phyloP scores from a whole-genome alignment of 192 early-diverging fungal species.

The Borealophlyctis nickersoniae region DNA sequence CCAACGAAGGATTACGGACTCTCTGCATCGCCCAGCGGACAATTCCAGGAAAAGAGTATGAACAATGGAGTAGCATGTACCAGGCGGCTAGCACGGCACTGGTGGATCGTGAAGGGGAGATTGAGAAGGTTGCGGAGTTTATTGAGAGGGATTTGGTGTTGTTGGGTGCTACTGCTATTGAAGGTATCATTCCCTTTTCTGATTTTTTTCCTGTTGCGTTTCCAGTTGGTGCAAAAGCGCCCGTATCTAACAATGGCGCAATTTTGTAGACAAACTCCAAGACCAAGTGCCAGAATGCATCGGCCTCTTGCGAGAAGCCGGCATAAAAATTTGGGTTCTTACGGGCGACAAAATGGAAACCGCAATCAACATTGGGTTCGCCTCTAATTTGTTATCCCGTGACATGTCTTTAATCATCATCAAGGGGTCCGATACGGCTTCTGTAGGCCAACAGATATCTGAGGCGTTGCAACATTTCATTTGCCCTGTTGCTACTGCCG shows the following conservation, averaged over 20 bases:
- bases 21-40: slow-evolving; percentile 80
- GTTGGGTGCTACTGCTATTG: slow-evolving; percentile 84
- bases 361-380: slow-evolving; percentile 85
- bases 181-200: too few relatives aligned
- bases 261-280: slow-evolving; percentile 69
- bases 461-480: too few relatives aligned
- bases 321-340: slow-evolving; percentile 84
- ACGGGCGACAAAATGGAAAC: slow-evolving; percentile 92
- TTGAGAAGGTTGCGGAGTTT: slow-evolving; percentile 72
- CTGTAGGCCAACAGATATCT: slow-evolving; percentile 1
- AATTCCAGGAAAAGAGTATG: slow-evolving; percentile 72
- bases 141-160: slow-evolving; percentile 76
- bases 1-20: slow-evolving; percentile 69
- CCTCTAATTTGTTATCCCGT: slow-evolving; percentile 63
- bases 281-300: slow-evolving; percentile 84
- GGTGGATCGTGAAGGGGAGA: slow-evolving; percentile 69
- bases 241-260: too few relatives aligned
- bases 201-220: too few relatives aligned
- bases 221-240: too few relatives aligned
- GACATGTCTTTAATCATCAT: slow-evolving; percentile 38
- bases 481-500: too few relatives aligned
- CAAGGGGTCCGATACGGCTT: neutral
- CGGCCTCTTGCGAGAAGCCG: slow-evolving; percentile 68
- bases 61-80: slow-evolving; percentile 63
- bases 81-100: slow-evolving; percentile 70